Evolutionary conservation across 2,329 filamentous ascomycete genomes (phyloP).

Genomic region (Fusarium multiceps): DNA sequence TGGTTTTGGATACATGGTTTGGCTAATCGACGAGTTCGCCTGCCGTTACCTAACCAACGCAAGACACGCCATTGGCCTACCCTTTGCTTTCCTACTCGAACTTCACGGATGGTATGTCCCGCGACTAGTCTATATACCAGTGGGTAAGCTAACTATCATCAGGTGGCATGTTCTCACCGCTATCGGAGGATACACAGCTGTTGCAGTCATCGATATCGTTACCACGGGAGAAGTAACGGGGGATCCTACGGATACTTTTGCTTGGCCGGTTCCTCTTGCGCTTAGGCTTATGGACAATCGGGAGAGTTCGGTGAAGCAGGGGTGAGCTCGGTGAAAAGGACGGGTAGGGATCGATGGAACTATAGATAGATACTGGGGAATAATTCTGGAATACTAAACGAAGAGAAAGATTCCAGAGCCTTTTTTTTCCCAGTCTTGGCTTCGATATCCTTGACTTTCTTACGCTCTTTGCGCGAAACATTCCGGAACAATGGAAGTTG

Average conservation of each 20-base stretch:
- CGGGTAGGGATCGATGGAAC: neutral
- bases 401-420: neutral
- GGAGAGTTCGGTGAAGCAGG: neutral
- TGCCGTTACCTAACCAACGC: conserved; percentile 47
- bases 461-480: neutral
- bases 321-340: rapidly evolving
- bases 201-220: conserved; percentile 53
- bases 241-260: conserved; percentile 47
- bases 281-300: conserved; percentile 18
- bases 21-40: conserved; percentile 54
- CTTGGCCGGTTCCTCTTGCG: conserved; percentile 51
- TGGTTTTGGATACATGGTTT: conserved; percentile 53
- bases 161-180: conserved; percentile 58
- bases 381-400: neutral
- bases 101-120: conserved; percentile 55
- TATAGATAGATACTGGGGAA: too few species aligned
- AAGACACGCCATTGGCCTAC: conserved; percentile 49
- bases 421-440: neutral
- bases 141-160: neutral
- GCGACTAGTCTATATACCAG: rapidly evolving
- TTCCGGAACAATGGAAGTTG: neutral
- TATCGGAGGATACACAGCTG: conserved; percentile 55
- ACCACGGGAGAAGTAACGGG: conserved; percentile 49
- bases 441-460: neutral
- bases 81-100: conserved; percentile 54